Evolutionary conservation across 75 land plant species (phyloP), one percentile per base, ranked within the genome.

Genomic region (Azolla pinnata): DNA sequence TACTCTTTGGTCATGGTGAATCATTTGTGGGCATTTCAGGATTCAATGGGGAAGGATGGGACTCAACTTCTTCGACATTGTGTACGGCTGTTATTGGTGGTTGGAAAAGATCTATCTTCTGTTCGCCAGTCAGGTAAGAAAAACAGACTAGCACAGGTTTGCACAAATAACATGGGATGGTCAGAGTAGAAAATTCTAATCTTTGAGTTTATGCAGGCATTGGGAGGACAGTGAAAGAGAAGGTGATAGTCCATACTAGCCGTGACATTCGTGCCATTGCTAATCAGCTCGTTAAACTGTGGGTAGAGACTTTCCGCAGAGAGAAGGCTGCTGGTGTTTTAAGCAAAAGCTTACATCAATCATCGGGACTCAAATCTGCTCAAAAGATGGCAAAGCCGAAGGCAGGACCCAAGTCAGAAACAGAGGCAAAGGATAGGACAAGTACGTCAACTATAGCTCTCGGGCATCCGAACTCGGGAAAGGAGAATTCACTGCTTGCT

Each of bases 41-140:
- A 92, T 62, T 92, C 98, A 2, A 73, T 92, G 90, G 98, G 98
- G 24, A 92, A 88, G 60, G 89, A 92, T 79, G 84, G 84, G 44
- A 92, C 98, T 55, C 98, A 92, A 59, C 87, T 92, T n/a, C 64
- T 92, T 59, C 86, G 98, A 5, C 98, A 88, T 48, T 92, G 98
- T 85, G 90, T 92, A 53, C 95, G 98, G 31, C 51, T 92, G 61
- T 84, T 92, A 56, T 83, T 88, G 44, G 78, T 70, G 44, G 90
- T 92, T 19, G 92, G 90, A 51, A 92, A 85, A 31, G 86, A 92
- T 70, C 44, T 92, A 42, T 62, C 76, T 32, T 80, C 98, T 45
- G 84, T 92, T 17, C 98, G 98, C 8, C 78, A 75, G 32, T 92
- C 98, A 68, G 98, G 98, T 92, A 79, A 40, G 26, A 26, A 10